These are phyloP conservation scores for Mortierella hygrophila DNA, from an alignment of 192 early-diverging fungal species.

Conservation along the genomic window DNA sequence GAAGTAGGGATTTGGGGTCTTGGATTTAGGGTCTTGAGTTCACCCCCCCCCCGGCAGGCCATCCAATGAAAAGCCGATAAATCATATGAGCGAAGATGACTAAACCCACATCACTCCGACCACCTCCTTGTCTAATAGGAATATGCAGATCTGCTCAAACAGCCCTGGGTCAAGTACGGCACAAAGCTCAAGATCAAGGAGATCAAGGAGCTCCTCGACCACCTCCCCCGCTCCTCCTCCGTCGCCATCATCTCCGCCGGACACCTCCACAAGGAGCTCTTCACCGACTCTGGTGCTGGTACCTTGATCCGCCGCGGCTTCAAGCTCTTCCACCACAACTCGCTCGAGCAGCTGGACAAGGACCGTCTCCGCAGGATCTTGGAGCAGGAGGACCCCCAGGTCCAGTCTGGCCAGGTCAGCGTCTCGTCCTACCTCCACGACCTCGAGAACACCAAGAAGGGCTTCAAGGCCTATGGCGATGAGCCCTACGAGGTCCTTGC, in stretches of 20 bases:
- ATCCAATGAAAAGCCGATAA: background rate
- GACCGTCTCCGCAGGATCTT: slow-evolving; percentile 87
- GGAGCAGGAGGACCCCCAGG: slow-evolving; percentile 77
- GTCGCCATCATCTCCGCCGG: slow-evolving; percentile 99
- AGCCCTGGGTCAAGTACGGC: slow-evolving; percentile 98
- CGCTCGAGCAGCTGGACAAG: slow-evolving; percentile 78
- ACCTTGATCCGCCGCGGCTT: slow-evolving; percentile 97
- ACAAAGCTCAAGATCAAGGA: slow-evolving; percentile 98
- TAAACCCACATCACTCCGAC: background rate
- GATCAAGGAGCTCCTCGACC: slow-evolving; percentile 97
- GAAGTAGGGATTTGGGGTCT: too few species aligned
- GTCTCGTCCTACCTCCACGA: slow-evolving; percentile 82
- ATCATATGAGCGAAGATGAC: background rate
- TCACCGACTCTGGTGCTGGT: slow-evolving; percentile 97
- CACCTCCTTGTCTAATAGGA: slow-evolving; percentile 66
- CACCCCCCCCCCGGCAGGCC: too few species aligned
- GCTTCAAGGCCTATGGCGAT: slow-evolving; percentile 89
- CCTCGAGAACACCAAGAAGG: slow-evolving; percentile 68
- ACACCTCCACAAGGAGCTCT: slow-evolving; percentile 99
- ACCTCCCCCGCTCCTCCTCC: slow-evolving; percentile 96
- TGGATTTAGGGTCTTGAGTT: background rate
- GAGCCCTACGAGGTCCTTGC: slow-evolving; percentile 95
- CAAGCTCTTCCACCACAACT: slow-evolving; percentile 82
- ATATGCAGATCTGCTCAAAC: slow-evolving; percentile 93
- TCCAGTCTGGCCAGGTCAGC: slow-evolving; percentile 73